Conservation (phyloP, 768 basidiomycete species). For the Rubroboletus satanas region DNA sequence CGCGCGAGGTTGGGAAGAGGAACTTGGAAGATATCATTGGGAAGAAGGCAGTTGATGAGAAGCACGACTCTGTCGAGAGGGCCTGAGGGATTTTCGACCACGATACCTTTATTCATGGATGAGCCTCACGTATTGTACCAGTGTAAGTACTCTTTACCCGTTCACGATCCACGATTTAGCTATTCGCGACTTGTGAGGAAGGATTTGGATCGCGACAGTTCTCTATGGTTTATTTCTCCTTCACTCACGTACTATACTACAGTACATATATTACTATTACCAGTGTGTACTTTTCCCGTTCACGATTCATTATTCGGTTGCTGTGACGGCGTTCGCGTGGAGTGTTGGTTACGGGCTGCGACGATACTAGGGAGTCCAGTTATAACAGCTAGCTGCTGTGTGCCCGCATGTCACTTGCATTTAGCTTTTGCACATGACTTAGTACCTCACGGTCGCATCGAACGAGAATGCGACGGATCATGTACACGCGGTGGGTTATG, state of each 20-base stretch:
- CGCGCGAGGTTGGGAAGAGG: conserved; percentile 58
- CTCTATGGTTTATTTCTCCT: no score
- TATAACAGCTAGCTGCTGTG: background rate
- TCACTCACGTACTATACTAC: background rate
- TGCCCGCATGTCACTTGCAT: no score
- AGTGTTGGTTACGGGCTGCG: background rate
- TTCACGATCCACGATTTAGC: background rate
- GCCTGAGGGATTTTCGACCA: background rate
- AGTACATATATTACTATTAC: no score
- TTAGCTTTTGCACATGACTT: background rate
- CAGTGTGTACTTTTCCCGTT: background rate
- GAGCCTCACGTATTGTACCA: background rate
- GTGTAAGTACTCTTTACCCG: background rate
- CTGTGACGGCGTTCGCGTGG: background rate
- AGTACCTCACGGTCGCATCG: no score
- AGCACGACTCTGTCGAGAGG: conserved; percentile 1
- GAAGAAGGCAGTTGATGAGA: conserved; percentile 12
- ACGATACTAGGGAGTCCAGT: background rate
- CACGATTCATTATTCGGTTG: background rate
- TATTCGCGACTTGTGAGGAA: background rate
- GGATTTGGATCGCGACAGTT: background rate
- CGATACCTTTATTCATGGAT: background rate
- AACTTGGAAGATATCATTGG: conserved; percentile 48
- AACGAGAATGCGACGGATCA: no score
- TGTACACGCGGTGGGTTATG: background rate